Base-by-base conservation (phyloP, 2,329 filamentous ascomycete species). In the Coleophoma eucalyptorum region DNA sequence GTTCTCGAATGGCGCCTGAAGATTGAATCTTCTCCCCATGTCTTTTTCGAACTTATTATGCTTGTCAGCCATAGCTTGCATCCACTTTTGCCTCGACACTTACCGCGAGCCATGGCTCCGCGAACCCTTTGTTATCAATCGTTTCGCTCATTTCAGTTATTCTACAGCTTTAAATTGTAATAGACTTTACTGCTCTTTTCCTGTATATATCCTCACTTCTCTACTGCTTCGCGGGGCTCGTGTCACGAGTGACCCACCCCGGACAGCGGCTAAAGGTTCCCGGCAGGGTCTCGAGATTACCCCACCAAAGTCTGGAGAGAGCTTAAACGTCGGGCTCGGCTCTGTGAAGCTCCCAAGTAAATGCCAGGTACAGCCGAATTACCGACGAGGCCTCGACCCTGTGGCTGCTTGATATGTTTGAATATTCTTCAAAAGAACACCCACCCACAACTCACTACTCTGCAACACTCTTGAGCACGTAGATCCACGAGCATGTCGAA, bases 41-140 rank as follows among this genome's bases (percentile, higher is more conserved):
- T 56, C 46, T 45, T 54, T 55, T 37, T 56, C 54, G 31, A 56
- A 56, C 52, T 56, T 47, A 33, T 21, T 7, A 20, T 26, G 26
- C 26, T 26, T 26, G 26, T 26, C 26, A 26, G 26, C 4, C 6
- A 26, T 26, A 3, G 3, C 26, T 26, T 26, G 26, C 26, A 7
- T 6, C 26, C 26, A 8, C 6, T 26, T 26, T 26, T 8, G 26
- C 26, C 2, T 8, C 26, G 10, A 6, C 26, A 49, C 48, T 48
- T 46, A 51, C 54, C 31, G 50, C 52, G 8, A 56, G 44, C 50
- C 52, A 56, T 31, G 52, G 45, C 40, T 50, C 12, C 18, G 50
- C 54, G 44, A 54, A 54, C 8, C 52, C 49, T 35, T 51, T 46
- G 16, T 42, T 19, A 41, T 43, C 38, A 6, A 5, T 32, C 12